phyloP scores from a whole-genome alignment of 768 basidiomycete genomes.

The Scleroderma bovista region DNA sequence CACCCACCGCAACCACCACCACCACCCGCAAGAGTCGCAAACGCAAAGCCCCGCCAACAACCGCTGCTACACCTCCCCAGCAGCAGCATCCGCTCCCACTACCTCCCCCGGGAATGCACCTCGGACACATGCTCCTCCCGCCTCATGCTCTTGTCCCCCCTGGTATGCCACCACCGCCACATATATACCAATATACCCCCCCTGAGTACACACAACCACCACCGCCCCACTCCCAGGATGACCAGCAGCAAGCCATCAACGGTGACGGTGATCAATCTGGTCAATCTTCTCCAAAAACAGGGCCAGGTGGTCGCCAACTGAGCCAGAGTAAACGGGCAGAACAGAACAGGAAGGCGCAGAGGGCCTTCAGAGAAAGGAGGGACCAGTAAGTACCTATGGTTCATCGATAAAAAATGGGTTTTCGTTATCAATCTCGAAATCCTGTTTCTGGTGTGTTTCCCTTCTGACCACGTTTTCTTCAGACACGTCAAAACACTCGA shows the following conservation, averaged over 20 bases:
- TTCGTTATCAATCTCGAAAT: too few species aligned
- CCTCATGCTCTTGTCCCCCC: constrained; percentile 46
- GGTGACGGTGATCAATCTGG: constrained; percentile 11
- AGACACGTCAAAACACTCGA: constrained; percentile 88
- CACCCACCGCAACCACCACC: constrained; percentile 2
- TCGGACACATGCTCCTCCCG: constrained; percentile 52
- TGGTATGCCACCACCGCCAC: constrained; percentile 22
- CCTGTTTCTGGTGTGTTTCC: neutral
- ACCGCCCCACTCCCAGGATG: constrained; percentile 18
- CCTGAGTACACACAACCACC: constrained; percentile 27
- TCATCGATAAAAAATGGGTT: neutral
- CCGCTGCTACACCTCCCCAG: constrained; percentile 12
- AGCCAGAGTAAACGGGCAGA: constrained; percentile 86
- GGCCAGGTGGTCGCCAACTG: constrained; percentile 45
- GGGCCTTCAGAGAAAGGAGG: constrained; percentile 84
- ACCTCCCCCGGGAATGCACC: constrained; percentile 30
- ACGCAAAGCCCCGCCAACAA: constrained; percentile 59
- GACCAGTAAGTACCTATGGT: constrained; percentile 72
- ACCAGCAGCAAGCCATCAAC: constrained; percentile 23
- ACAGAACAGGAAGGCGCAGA: constrained; percentile 91
- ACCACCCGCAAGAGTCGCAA: constrained; percentile 42
- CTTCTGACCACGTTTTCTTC: constrained; percentile 6
- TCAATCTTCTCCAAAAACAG: constrained; percentile 1
- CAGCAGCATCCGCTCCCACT: constrained; percentile 26
- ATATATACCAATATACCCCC: constrained; percentile 32